Conservation (phyloP, 352 stramenopile species). For the Thraustochytrium sp. region DNA sequence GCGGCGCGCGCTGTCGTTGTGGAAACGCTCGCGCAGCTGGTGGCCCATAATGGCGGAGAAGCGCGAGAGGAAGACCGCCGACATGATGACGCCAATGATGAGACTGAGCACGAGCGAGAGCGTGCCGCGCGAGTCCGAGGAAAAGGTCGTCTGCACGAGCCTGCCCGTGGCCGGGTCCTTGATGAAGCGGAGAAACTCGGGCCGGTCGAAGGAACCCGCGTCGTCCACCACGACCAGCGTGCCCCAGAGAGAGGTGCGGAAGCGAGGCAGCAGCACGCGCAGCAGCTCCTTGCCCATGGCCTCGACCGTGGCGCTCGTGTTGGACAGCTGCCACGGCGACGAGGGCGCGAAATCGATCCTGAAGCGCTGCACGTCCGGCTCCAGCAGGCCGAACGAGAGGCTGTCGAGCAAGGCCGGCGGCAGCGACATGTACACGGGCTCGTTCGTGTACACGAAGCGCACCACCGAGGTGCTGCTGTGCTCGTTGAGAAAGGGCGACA, state of each 20-base stretch:
- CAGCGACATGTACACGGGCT: background rate
- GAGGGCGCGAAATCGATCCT: background rate
- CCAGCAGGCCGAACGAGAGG: background rate
- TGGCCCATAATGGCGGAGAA: background rate
- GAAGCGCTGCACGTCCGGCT: background rate
- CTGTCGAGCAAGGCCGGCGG: background rate
- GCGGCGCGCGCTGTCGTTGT: background rate
- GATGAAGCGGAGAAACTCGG: background rate
- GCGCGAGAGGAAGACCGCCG: background rate
- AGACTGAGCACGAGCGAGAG: background rate
- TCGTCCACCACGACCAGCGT: background rate
- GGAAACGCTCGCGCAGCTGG: background rate
- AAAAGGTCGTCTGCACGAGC: background rate
- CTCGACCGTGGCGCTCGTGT: background rate
- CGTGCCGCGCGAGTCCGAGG: background rate
- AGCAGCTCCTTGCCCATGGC: constrained; percentile 6
- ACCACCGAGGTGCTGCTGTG: no score
- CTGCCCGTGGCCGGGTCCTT: background rate
- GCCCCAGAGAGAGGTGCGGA: background rate
- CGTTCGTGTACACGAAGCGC: background rate
- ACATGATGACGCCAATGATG: background rate
- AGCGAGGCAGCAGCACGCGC: background rate
- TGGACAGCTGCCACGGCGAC: background rate
- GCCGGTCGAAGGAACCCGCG: background rate
- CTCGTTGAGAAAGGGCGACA: no score